Percentiles rank a stretch among this genome's conserved stretches.
phyloP scores from a whole-genome alignment of 2,329 filamentous ascomycete genomes.

The Delphinella strobiligena region DNA sequence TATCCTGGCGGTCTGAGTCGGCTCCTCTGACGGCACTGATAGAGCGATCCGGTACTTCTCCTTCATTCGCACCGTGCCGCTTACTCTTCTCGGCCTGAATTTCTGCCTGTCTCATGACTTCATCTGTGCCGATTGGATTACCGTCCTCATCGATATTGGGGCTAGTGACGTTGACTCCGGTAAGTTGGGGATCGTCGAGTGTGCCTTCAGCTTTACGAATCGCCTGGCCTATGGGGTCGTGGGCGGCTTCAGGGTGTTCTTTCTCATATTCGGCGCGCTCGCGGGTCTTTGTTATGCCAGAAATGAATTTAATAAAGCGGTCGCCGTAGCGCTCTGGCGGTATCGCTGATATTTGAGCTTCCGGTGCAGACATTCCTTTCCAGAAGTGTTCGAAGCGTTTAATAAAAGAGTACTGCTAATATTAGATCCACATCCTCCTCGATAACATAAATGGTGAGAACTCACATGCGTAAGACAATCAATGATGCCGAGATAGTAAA shows the following conservation, averaged over 20 bases:
- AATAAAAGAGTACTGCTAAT: conserved; percentile 68
- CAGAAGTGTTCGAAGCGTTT: conserved; percentile 95
- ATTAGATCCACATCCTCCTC: conserved; percentile 1
- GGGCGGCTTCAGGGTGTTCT: conserved; percentile 19
- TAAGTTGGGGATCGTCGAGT: conserved; percentile 24
- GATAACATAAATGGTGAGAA: conserved; percentile 14
- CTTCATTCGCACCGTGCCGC: conserved; percentile 32
- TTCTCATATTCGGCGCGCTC: conserved; percentile 61
- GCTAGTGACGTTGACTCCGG: conserved; percentile 22
- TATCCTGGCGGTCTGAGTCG: conserved; percentile 42
- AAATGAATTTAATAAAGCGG: conserved; percentile 86
- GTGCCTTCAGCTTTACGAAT: conserved; percentile 14
- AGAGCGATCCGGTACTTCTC: conserved; percentile 50
- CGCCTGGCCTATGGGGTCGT: conserved; percentile 1
- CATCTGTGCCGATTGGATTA: conserved; percentile 34
- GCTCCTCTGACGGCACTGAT: conserved; percentile 47
- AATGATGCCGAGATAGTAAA: conserved; percentile 97
- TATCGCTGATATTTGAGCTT: conserved; percentile 81
- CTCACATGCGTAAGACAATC: conserved; percentile 94
- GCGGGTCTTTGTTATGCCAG: conserved; percentile 75
- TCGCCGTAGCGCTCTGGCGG: conserved; percentile 86
- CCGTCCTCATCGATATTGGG: conserved; percentile 13
- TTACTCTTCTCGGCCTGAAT: conserved; percentile 48
- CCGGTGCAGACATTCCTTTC: conserved; percentile 79
- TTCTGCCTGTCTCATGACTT: conserved; percentile 49